Conservation (phyloP, 1,284 basidiomycete species). For the Pseudozyma pruni region DNA sequence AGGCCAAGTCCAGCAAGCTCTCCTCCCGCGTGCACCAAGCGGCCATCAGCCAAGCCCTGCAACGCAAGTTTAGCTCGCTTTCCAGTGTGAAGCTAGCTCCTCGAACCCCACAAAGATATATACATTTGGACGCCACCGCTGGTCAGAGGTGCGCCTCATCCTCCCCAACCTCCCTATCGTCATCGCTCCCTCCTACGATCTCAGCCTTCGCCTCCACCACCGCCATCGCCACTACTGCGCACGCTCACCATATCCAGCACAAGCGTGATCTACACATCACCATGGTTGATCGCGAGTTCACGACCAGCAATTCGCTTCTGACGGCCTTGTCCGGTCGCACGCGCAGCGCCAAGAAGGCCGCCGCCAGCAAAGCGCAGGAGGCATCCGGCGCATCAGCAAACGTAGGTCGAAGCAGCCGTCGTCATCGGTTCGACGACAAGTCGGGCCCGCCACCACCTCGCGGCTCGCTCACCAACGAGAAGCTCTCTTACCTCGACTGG, state of each 20-base stretch:
- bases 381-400: constrained; percentile 3
- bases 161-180: no score
- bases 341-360: constrained; percentile 6
- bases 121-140: no score
- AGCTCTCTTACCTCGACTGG: constrained; percentile 54
- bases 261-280: neutral
- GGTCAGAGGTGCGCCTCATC: no score
- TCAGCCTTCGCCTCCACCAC: no score
- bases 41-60: no score
- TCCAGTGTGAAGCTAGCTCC: no score
- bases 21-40: no score
- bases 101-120: no score
- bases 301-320: constrained; percentile 32
- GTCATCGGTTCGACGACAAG: constrained; percentile 42
- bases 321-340: constrained; percentile 22
- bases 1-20: no score
- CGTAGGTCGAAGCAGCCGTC: constrained; percentile 9
- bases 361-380: constrained; percentile 1
- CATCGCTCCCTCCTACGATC: no score
- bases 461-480: constrained; percentile 42
- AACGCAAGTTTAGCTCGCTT: no score
- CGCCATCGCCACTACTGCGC: no score
- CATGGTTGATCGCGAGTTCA: constrained; percentile 35
- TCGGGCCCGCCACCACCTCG: constrained; percentile 39
- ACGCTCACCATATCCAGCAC: neutral